Percentiles rank a stretch among this genome's conserved stretches.
phyloP scores from a whole-genome alignment of 257 asterid species.

The Linaria vulgaris region DNA sequence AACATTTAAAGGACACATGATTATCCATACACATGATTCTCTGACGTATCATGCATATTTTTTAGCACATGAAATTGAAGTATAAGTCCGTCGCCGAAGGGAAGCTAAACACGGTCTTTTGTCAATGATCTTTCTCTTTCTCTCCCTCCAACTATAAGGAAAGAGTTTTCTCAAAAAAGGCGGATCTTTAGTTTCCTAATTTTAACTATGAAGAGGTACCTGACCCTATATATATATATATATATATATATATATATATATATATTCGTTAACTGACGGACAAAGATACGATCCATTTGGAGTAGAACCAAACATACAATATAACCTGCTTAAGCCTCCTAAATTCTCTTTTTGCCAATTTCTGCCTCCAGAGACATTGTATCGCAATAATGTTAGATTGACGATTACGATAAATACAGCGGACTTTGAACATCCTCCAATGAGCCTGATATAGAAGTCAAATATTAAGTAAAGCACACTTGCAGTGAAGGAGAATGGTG shows the following conservation, averaged over 20 bases:
- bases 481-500: not conserved
- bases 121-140: too few relatives aligned
- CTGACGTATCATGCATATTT: not conserved
- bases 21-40: not conserved
- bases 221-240: too few relatives aligned
- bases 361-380: slow-evolving; percentile 95
- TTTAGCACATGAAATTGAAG: not conserved
- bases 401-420: slow-evolving; percentile 63
- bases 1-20: not conserved
- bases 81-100: too few relatives aligned
- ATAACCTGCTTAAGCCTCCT: slow-evolving; percentile 93
- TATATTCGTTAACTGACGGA: not conserved
- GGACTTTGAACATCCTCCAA: slow-evolving; percentile 89
- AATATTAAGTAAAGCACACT: slow-evolving; percentile 14
- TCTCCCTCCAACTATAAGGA: too few relatives aligned
- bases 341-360: slow-evolving; percentile 82
- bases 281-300: not conserved
- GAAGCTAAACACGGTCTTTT: too few relatives aligned
- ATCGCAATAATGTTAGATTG: slow-evolving; percentile 76
- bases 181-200: not conserved
- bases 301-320: not conserved
- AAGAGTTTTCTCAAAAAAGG: too few relatives aligned
- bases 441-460: slow-evolving; percentile 54
- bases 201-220: slow-evolving; percentile 8
- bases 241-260: too few relatives aligned